Conservation (phyloP, 2,329 filamentous ascomycete species). For the Colletotrichum shisoi region DNA sequence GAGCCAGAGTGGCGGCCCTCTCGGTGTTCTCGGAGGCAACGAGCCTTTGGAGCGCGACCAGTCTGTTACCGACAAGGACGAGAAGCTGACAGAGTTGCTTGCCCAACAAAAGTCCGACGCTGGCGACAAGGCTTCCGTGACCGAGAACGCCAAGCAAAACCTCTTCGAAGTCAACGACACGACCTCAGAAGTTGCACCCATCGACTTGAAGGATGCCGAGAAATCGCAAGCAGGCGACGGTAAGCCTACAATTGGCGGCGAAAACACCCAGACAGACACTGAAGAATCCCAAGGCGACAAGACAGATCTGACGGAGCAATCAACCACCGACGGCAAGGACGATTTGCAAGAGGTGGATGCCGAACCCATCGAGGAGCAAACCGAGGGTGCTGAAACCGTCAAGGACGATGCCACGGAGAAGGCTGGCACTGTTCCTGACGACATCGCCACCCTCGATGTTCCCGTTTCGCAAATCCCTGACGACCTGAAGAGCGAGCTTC, state of each 20-base stretch:
- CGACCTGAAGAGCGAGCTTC: slow-evolving; percentile 32
- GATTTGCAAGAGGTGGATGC: slow-evolving; percentile 36
- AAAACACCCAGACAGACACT: slow-evolving; percentile 38
- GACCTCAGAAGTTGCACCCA: slow-evolving; percentile 37
- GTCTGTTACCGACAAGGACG: slow-evolving; percentile 34
- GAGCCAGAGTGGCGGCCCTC: slow-evolving; percentile 23
- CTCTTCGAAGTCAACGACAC: slow-evolving; percentile 38
- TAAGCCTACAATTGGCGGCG: slow-evolving; percentile 33
- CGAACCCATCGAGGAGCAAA: slow-evolving; percentile 33
- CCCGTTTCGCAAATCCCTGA: slow-evolving; percentile 33
- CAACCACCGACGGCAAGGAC: slow-evolving; percentile 28
- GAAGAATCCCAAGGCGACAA: slow-evolving; percentile 38
- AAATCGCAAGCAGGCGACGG: slow-evolving; percentile 31
- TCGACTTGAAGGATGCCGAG: slow-evolving; percentile 37
- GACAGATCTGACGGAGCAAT: slow-evolving; percentile 36
- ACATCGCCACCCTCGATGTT: slow-evolving; percentile 30
- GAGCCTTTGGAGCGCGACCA: slow-evolving; percentile 33
- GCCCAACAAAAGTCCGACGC: slow-evolving; percentile 31
- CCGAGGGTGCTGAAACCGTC: slow-evolving; percentile 10
- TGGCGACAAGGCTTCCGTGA: slow-evolving; percentile 30
- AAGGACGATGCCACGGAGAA: slow-evolving; percentile 33
- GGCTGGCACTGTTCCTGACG: slow-evolving; percentile 19
- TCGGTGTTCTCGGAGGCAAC: slow-evolving; percentile 29
- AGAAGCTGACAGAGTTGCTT: slow-evolving; percentile 35
- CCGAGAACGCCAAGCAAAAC: slow-evolving; percentile 39